Percentiles rank a stretch among this genome's conserved stretches.
Conservation (phyloP, 2,329 filamentous ascomycete genomes). For the Aureobasidium pullulans region DNA sequence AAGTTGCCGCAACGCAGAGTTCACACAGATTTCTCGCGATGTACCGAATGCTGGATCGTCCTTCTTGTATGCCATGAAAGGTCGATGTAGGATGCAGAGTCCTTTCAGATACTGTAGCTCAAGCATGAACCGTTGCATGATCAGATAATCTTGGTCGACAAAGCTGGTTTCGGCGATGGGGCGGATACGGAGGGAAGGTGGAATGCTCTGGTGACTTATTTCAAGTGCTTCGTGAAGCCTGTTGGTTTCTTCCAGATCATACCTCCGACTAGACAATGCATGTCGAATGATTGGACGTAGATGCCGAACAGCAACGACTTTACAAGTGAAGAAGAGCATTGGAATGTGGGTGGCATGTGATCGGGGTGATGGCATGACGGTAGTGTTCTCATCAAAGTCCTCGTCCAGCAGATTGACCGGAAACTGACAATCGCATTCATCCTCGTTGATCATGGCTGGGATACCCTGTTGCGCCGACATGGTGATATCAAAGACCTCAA, state of each 20-base stretch:
- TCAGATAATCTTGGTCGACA: slow-evolving; percentile 35
- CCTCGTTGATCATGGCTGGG: slow-evolving; percentile 9
- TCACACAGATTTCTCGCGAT: slow-evolving; percentile 38
- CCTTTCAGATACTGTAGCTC: slow-evolving; percentile 41
- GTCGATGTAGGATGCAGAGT: slow-evolving; percentile 42
- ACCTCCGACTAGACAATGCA: background rate
- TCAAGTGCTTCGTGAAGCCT: slow-evolving; percentile 15
- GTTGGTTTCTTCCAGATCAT: slow-evolving; percentile 14
- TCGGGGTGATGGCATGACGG: background rate
- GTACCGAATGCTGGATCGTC: slow-evolving; percentile 30
- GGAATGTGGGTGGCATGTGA: slow-evolving; percentile 3
- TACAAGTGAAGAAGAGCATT: slow-evolving; percentile 6
- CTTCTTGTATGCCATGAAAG: slow-evolving; percentile 33
- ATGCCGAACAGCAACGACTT: background rate
- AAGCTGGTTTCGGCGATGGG: slow-evolving; percentile 30
- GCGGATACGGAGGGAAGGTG: slow-evolving; percentile 22
- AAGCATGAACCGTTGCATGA: slow-evolving; percentile 41
- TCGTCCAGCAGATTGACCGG: slow-evolving; percentile 11
- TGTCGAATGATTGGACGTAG: background rate
- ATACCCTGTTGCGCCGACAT: slow-evolving; percentile 13
- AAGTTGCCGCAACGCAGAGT: slow-evolving; percentile 38
- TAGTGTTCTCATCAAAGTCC: slow-evolving; percentile 14
- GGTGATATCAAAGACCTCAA: slow-evolving; percentile 8
- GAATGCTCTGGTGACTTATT: slow-evolving; percentile 16
- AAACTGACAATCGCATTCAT: slow-evolving; percentile 4